These are phyloP conservation scores for Paramecium sonneborni DNA, from an alignment of 73 alveolate genomes.

Conservation along the genomic window DNA sequence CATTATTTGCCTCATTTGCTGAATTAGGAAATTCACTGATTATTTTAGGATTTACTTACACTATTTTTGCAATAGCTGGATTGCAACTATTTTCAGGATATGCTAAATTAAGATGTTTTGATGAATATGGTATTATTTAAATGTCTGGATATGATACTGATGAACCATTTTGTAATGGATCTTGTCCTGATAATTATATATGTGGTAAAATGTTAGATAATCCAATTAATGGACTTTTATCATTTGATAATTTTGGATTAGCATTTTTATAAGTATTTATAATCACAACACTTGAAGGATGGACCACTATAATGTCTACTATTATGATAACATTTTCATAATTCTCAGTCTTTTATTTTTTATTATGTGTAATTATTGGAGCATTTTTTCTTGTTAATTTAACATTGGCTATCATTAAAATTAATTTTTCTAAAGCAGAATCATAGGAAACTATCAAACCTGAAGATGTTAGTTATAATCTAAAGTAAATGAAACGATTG, in stretches of 20 bases:
- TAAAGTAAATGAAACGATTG: constrained; percentile 42
- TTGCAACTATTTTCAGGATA: constrained; percentile 90
- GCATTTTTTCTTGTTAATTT: constrained; percentile 89
- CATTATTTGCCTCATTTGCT: constrained; percentile 90
- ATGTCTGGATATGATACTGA: constrained; percentile 67
- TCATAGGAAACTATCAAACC: not conserved
- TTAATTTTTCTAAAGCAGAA: constrained; percentile 67
- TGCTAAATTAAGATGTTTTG: constrained; percentile 84
- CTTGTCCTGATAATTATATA: constrained; percentile 23
- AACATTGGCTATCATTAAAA: constrained; percentile 89
- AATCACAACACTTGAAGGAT: constrained; percentile 89
- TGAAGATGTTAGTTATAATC: constrained; percentile 63
- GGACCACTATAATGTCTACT: constrained; percentile 78
- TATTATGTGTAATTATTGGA: constrained; percentile 83
- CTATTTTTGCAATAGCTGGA: constrained; percentile 96
- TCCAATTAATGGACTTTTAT: constrained; percentile 60
- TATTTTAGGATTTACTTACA: constrained; percentile 86
- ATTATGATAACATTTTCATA: constrained; percentile 74
- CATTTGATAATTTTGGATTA: constrained; percentile 69
- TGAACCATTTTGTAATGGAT: constrained; percentile 73
- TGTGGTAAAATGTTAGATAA: constrained; percentile 60
- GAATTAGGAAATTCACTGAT: constrained; percentile 90
- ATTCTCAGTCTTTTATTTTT: constrained; percentile 72
- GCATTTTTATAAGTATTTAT: constrained; percentile 79
- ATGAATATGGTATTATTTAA: constrained; percentile 67